A percentile compares a stretch with the other conserved stretches of the same genome.
Evolutionary conservation across 805 yeast species (phyloP).

Genomic region (Lachancea lanzarotensis): DNA sequence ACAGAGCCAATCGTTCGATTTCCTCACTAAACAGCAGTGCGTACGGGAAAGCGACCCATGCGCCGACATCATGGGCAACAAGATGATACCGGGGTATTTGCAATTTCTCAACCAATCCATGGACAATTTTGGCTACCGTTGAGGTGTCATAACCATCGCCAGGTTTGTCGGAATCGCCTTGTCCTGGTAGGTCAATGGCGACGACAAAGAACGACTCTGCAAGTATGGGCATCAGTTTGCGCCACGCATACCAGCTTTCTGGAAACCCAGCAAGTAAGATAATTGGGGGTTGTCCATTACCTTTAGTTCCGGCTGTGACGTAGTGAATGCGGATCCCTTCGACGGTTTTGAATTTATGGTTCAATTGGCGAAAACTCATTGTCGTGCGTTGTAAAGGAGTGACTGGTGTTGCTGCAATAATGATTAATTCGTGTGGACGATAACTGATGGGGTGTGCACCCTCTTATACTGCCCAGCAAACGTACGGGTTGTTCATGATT

Average conservation of each 20-base stretch:
- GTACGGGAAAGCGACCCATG: constrained; percentile 13
- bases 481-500: too few relatives aligned
- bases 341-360: neutral
- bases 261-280: constrained; percentile 11
- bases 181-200: constrained; percentile 11
- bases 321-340: constrained; percentile 5
- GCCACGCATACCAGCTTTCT: constrained; percentile 13
- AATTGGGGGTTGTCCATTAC: neutral
- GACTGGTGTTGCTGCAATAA: too few relatives aligned
- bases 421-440: too few relatives aligned
- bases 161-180: constrained; percentile 13
- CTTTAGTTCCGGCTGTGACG: neutral
- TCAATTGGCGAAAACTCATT: neutral
- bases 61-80: constrained; percentile 12
- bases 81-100: constrained; percentile 2
- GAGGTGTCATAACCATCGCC: constrained; percentile 8
- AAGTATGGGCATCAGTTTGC: constrained; percentile 6
- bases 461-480: too few relatives aligned
- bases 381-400: too few relatives aligned
- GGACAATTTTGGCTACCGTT: constrained; percentile 6
- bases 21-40: constrained; percentile 7
- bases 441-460: too few relatives aligned
- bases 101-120: constrained; percentile 3
- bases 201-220: neutral
- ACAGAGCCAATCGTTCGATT: constrained; percentile 7